Percentiles rank a stretch among this genome's conserved stretches.
phyloP scores from a whole-genome alignment of 1,284 basidiomycete genomes.

The Gomphus sp. region DNA sequence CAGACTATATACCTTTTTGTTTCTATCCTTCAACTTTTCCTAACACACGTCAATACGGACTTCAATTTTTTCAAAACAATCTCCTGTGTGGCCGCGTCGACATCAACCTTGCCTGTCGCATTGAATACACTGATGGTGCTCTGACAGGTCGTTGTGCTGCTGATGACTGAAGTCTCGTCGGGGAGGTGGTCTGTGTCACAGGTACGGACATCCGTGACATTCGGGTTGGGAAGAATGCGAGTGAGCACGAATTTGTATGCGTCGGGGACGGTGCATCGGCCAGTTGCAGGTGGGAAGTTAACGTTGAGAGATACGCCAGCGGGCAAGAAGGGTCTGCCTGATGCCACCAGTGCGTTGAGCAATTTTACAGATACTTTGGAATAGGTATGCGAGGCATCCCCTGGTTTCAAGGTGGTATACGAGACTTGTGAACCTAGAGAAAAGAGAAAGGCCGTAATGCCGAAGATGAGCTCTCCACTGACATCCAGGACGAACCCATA shows the following conservation, averaged over 20 bases:
- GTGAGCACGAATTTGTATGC: conserved; percentile 38
- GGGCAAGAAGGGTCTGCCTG: conserved; percentile 29
- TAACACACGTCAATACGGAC: neutral
- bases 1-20: too few relatives aligned
- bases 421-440: conserved; percentile 26
- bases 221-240: conserved; percentile 24
- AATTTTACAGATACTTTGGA: conserved; percentile 33
- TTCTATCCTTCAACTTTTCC: too few relatives aligned
- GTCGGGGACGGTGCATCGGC: conserved; percentile 25
- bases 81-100: conserved; percentile 28
- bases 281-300: conserved; percentile 35
- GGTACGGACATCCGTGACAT: conserved; percentile 29
- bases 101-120: conserved; percentile 35
- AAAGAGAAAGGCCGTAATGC: neutral
- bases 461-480: neutral
- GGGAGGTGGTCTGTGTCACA: conserved; percentile 34
- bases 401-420: conserved; percentile 33
- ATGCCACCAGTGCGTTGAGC: conserved; percentile 27
- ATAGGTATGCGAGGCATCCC: conserved; percentile 31
- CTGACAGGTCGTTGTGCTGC: conserved; percentile 28
- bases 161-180: conserved; percentile 28
- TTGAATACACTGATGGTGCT: conserved; percentile 38
- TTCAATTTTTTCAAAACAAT: conserved; percentile 18
- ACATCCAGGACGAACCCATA: neutral
- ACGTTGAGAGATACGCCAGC: conserved; percentile 35